Percentiles rank a stretch among this genome's conserved stretches.
Conservation (phyloP, 2,329 filamentous ascomycete species). For the Microdochium bolleyi region DNA sequence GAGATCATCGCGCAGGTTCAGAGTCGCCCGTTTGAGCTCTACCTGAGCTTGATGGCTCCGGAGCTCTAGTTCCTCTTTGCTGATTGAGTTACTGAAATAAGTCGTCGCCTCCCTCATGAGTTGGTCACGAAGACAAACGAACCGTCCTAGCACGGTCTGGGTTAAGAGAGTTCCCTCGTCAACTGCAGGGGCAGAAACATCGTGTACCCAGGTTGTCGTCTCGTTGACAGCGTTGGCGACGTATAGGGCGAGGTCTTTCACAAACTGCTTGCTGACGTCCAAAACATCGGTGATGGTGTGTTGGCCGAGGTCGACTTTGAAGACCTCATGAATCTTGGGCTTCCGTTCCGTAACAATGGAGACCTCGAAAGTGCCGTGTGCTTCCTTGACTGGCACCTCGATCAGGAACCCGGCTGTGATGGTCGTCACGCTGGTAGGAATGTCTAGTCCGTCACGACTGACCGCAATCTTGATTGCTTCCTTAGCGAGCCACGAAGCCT, state of each 20-base stretch:
- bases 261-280: slow-evolving; percentile 32
- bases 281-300: slow-evolving; percentile 34
- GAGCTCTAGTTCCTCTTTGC: slow-evolving; percentile 11
- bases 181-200: slow-evolving; percentile 20
- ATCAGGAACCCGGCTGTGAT: slow-evolving; percentile 44
- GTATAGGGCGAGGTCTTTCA: slow-evolving; percentile 29
- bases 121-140: slow-evolving; percentile 2
- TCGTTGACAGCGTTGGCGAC: slow-evolving; percentile 31
- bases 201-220: slow-evolving; percentile 23
- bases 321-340: slow-evolving; percentile 53
- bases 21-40: slow-evolving; percentile 21
- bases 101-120: neutral
- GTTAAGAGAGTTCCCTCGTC: slow-evolving; percentile 20
- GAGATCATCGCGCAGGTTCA: slow-evolving; percentile 29
- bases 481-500: slow-evolving; percentile 45
- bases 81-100: slow-evolving; percentile 13
- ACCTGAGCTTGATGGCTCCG: slow-evolving; percentile 20
- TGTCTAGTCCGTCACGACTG: slow-evolving; percentile 34
- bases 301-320: slow-evolving; percentile 52
- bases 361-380: slow-evolving; percentile 49
- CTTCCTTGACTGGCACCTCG: slow-evolving; percentile 43
- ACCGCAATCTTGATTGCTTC: slow-evolving; percentile 50
- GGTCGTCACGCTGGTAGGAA: slow-evolving; percentile 39
- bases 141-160: slow-evolving; percentile 17
- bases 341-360: slow-evolving; percentile 49